These are phyloP conservation scores for Hawksworthiomyces lignivorus DNA, from an alignment of 2,329 filamentous ascomycete species.

Conservation along the genomic window DNA sequence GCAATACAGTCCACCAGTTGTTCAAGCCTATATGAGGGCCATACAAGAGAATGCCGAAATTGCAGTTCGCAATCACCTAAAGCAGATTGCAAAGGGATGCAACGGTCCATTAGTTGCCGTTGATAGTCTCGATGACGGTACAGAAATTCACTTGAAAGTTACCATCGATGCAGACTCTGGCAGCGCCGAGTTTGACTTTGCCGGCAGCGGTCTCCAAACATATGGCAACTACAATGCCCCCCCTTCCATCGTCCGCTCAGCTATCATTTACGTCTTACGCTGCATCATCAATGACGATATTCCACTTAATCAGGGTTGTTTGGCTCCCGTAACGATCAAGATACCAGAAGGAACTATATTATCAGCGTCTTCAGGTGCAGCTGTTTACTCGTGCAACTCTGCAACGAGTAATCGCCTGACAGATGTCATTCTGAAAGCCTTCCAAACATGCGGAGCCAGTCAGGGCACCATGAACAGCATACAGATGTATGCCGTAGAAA, in stretches of 20 bases:
- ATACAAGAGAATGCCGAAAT: constrained; percentile 33
- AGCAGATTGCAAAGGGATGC: constrained; percentile 36
- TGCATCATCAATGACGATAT: constrained; percentile 28
- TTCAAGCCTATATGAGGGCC: constrained; percentile 30
- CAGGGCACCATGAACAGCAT: constrained; percentile 25
- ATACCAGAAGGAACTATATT: constrained; percentile 25
- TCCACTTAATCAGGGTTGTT: constrained; percentile 31
- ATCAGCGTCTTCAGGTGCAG: constrained; percentile 19
- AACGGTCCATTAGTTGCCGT: constrained; percentile 16
- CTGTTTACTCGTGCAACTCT: constrained; percentile 33
- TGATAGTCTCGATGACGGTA: constrained; percentile 29
- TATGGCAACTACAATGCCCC: constrained; percentile 34
- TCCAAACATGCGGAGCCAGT: constrained; percentile 17
- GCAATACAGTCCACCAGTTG: constrained; percentile 23
- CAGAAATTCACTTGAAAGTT: constrained; percentile 23
- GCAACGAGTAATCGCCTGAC: constrained; percentile 24
- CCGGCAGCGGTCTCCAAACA: constrained; percentile 62
- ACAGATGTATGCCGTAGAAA: constrained; percentile 18
- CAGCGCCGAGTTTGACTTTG: constrained; percentile 64
- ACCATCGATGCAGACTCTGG: constrained; percentile 42
- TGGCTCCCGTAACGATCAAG: constrained; percentile 24
- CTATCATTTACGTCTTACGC: constrained; percentile 29
- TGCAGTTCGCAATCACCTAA: constrained; percentile 23
- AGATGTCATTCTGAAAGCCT: constrained; percentile 25
- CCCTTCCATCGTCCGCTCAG: constrained; percentile 13